Base-by-base conservation (phyloP, 2,329 filamentous ascomycete species). In the Cordyceps farinosa region DNA sequence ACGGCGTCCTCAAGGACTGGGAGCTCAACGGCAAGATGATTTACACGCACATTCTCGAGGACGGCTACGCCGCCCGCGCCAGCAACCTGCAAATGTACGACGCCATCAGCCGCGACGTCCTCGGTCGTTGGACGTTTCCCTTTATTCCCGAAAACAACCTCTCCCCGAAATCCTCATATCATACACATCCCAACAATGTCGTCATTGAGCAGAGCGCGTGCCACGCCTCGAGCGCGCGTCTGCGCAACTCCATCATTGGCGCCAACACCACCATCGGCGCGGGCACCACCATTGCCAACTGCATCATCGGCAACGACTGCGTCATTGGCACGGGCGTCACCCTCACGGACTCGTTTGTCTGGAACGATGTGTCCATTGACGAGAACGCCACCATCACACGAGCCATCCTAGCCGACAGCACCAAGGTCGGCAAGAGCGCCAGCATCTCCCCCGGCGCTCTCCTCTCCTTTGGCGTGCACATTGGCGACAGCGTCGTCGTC, bases 1-100 rank as follows among this genome's bases (percentile, higher is more conserved):
- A 93, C 73, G 93, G 93, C 64, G 92, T 98, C 1, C 79, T 99
- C 61, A 97, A 97, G 78, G 95, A 99, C 74, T 97, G 92, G 79
- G 95, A 99, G 73, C 81, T 98, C 63, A 98, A 98, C 74, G 93
- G 93, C 64, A 97, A 98, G 79, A 92, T 92, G n/a, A 91, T 99
- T 59, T 92, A 97, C 74, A 90, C 92, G 2, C 90, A 98, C 70
- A 89, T 98, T 67, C 81, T 96, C 51, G 84, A 87, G 42, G 86
- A 92, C 58, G 87, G 91, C 64, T 99, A 98, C 72, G 91, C 92
- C 1, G 92, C 93, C 1, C 84, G 95, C 67, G 93, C 92, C 13
- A 89, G 86, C 72, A 96, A 92, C 71, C 82, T 98, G 30, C 90
- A 91, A 71, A 88, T 93, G 71, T 99, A 98, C 78, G 92, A 97